Percentiles rank a stretch among this genome's conserved stretches.
These are phyloP conservation scores for Babesia ovata DNA, from an alignment of 169 alveolate species.

Conservation along the genomic window DNA sequence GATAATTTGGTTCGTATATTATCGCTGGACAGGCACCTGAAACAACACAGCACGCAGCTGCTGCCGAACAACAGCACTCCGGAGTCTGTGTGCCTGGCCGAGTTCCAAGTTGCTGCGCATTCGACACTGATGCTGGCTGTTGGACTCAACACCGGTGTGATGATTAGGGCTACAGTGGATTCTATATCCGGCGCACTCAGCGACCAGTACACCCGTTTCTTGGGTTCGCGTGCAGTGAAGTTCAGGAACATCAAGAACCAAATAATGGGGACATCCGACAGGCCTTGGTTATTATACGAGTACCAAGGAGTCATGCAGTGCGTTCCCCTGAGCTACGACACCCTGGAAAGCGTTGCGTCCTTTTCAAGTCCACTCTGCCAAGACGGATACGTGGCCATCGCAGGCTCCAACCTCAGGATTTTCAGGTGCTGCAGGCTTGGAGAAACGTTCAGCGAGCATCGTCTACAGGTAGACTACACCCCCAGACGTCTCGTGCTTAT, in stretches of 20 bases:
- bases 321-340: conserved; percentile 87
- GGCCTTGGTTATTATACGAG: conserved; percentile 86
- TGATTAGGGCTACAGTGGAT: conserved; percentile 92
- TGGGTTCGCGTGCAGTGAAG: conserved; percentile 93
- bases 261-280: conserved; percentile 84
- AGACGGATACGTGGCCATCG: conserved; percentile 91
- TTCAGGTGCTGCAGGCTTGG: conserved; percentile 84
- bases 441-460: conserved; percentile 87
- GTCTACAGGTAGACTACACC: conserved; percentile 88
- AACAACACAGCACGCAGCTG: conserved; percentile 88
- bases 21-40: conserved; percentile 89
- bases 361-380: conserved; percentile 83
- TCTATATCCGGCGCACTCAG: conserved; percentile 92
- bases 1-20: conserved; percentile 93
- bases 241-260: conserved; percentile 73
- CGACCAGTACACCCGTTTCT: conserved; percentile 91
- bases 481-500: conserved; percentile 88
- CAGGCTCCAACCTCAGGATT: conserved; percentile 85
- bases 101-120: conserved; percentile 24
- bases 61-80: conserved; percentile 88
- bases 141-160: conserved; percentile 96
- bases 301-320: conserved; percentile 78
- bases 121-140: conserved; percentile 84
- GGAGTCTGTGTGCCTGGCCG: conserved; percentile 73
- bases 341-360: conserved; percentile 86